Conservation (phyloP, 345 rosid genomes). For the Orychophragmus violaceus region DNA sequence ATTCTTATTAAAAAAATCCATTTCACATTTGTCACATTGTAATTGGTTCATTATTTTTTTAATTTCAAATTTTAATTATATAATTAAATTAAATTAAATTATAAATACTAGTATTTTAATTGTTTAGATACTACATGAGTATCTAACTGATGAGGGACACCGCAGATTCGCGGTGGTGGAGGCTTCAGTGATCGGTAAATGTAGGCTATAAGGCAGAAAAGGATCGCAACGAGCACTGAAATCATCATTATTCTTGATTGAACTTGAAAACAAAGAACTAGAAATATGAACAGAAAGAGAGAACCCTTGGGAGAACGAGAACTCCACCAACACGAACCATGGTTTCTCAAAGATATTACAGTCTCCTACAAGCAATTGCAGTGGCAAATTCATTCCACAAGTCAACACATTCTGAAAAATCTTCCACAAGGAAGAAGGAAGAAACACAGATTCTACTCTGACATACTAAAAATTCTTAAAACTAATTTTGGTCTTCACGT, state of each 20-base stretch:
- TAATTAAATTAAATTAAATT: too few relatives aligned
- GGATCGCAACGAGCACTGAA: slow-evolving; percentile 40
- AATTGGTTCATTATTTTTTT: too few relatives aligned
- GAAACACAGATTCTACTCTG: background rate
- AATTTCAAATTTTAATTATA: too few relatives aligned
- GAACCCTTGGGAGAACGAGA: background rate
- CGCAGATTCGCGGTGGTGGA: slow-evolving; percentile 71
- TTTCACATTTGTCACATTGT: too few relatives aligned
- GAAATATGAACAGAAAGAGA: background rate
- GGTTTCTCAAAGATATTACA: slow-evolving; percentile 66
- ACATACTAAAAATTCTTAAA: background rate
- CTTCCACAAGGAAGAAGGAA: background rate
- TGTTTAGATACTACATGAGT: too few relatives aligned
- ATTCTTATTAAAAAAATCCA: too few relatives aligned
- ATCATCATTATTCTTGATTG: slow-evolving; percentile 39
- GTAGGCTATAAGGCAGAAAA: slow-evolving; percentile 46
- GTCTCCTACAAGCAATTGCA: slow-evolving; percentile 53
- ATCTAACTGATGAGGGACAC: slow-evolving; percentile 44
- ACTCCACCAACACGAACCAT: slow-evolving; percentile 30
- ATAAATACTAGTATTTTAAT: too few relatives aligned
- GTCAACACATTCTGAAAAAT: background rate
- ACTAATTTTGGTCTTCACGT: background rate
- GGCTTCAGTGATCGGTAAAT: slow-evolving; percentile 53
- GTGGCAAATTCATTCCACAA: background rate
- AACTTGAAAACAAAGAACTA: background rate